Conservation (phyloP, 768 basidiomycete genomes). For the Trametes villosa region DNA sequence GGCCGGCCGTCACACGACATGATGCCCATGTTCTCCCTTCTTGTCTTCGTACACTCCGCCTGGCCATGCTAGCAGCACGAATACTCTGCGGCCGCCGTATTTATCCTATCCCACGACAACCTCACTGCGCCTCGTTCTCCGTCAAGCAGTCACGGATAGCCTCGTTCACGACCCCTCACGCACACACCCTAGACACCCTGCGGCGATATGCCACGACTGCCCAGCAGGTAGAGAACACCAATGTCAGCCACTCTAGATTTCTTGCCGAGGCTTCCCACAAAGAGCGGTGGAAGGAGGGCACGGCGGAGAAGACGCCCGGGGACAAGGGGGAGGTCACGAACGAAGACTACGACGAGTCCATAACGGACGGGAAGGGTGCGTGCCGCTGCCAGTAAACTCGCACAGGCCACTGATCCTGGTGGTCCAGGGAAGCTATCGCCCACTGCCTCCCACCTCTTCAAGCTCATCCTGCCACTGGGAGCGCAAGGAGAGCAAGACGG, state of each 20-base stretch:
- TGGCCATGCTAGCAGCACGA: too few species aligned
- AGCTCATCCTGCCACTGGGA: slow-evolving; percentile 57
- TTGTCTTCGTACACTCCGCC: too few species aligned
- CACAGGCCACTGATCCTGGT: too few species aligned
- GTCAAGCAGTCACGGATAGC: background rate
- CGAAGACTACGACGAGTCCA: slow-evolving; percentile 29
- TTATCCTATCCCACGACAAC: too few species aligned
- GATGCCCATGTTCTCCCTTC: background rate
- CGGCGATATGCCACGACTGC: slow-evolving; percentile 4
- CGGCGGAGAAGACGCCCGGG: slow-evolving; percentile 3
- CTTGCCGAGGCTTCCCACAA: slow-evolving; percentile 45
- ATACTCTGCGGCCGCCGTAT: too few species aligned
- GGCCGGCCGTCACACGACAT: background rate
- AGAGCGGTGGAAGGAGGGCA: slow-evolving; percentile 38
- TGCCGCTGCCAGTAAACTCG: too few species aligned
- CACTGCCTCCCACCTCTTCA: slow-evolving; percentile 70
- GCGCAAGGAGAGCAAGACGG: background rate
- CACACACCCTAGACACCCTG: too few species aligned
- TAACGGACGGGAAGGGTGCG: slow-evolving; percentile 42
- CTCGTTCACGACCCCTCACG: background rate
- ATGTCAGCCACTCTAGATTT: slow-evolving; percentile 48
- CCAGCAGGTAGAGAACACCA: slow-evolving; percentile 39
- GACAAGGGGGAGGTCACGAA: slow-evolving; percentile 16
- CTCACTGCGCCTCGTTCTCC: too few species aligned
- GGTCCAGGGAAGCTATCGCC: slow-evolving; percentile 59